Percentiles rank a stretch among this genome's conserved stretches.
These are phyloP conservation scores for Pseudogymnoascus sp. DNA, from an alignment of 2,329 filamentous ascomycete species.

Conservation along the genomic window DNA sequence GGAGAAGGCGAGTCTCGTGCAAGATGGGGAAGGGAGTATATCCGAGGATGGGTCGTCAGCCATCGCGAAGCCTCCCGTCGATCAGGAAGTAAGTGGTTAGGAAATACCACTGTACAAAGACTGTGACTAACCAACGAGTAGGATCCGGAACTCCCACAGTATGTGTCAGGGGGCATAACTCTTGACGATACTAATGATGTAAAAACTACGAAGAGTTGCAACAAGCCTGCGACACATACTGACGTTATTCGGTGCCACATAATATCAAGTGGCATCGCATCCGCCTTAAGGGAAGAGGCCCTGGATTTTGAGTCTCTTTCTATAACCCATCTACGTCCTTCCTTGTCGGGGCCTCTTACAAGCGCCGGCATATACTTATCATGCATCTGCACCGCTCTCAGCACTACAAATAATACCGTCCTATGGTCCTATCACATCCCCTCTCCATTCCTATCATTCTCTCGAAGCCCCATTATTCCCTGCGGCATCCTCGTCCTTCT, in stretches of 20 bases:
- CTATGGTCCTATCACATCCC: constrained; percentile 55
- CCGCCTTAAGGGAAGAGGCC: background rate
- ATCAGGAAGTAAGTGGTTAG: background rate
- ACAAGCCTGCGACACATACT: background rate
- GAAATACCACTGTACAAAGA: too few species aligned
- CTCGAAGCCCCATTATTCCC: constrained; percentile 44
- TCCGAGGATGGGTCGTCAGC: background rate
- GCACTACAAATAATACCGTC: constrained; percentile 44
- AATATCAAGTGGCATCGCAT: background rate
- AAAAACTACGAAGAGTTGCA: background rate
- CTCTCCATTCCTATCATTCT: constrained; percentile 41
- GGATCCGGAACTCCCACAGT: background rate
- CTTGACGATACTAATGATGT: background rate
- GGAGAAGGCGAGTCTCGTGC: background rate
- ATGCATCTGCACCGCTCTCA: constrained; percentile 45
- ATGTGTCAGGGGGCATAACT: background rate
- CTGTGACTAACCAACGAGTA: background rate
- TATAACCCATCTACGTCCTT: constrained; percentile 19
- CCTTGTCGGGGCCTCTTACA: background rate
- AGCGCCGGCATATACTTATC: constrained; percentile 48
- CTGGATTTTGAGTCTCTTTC: constrained; percentile 17
- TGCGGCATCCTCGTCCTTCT: constrained; percentile 52
- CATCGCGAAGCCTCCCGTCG: background rate
- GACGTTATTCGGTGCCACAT: constrained; percentile 4
- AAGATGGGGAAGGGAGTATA: background rate